These are phyloP conservation scores for Aristolochia californica DNA, from an alignment of 164 flowering plant genomes.

Conservation along the genomic window DNA sequence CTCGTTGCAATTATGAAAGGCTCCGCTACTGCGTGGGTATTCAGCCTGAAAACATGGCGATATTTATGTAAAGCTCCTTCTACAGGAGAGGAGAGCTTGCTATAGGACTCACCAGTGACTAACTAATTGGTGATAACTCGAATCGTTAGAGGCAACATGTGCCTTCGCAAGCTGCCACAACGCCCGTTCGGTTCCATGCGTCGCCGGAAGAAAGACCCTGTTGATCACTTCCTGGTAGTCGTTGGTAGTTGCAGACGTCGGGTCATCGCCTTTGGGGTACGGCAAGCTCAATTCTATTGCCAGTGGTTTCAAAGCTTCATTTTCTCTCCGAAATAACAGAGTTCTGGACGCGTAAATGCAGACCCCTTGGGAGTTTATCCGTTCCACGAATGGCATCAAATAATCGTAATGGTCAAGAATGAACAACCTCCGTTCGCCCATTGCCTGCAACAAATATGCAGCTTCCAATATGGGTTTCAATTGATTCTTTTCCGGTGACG, in stretches of 20 bases:
- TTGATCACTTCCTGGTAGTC: constrained; percentile 2
- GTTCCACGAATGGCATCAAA: constrained; percentile 33
- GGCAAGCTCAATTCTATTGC: constrained; percentile 52
- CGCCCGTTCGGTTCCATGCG: constrained; percentile 26
- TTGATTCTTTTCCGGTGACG: no score
- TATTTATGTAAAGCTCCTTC: not conserved
- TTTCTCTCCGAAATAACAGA: constrained; percentile 25
- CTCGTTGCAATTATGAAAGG: constrained; percentile 64
- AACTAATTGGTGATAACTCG: constrained; percentile 43
- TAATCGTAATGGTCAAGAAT: constrained; percentile 53
- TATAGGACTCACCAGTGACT: constrained; percentile 41
- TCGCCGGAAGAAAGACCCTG: constrained; percentile 30
- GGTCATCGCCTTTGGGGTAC: not conserved
- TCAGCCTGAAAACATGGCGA: constrained; percentile 39
- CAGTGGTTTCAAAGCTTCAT: constrained; percentile 39
- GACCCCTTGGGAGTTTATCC: constrained; percentile 21
- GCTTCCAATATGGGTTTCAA: not conserved
- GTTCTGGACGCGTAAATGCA: constrained; percentile 49
- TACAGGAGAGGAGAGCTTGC: not conserved
- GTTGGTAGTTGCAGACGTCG: not conserved
- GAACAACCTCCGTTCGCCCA: constrained; percentile 29
- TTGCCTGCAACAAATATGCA: constrained; percentile 25
- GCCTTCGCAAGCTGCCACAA: constrained; percentile 58
- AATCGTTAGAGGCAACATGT: constrained; percentile 48
- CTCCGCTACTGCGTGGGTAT: constrained; percentile 55